Conservation (phyloP, 2,329 filamentous ascomycete genomes). For the Talaromyces sp. region DNA sequence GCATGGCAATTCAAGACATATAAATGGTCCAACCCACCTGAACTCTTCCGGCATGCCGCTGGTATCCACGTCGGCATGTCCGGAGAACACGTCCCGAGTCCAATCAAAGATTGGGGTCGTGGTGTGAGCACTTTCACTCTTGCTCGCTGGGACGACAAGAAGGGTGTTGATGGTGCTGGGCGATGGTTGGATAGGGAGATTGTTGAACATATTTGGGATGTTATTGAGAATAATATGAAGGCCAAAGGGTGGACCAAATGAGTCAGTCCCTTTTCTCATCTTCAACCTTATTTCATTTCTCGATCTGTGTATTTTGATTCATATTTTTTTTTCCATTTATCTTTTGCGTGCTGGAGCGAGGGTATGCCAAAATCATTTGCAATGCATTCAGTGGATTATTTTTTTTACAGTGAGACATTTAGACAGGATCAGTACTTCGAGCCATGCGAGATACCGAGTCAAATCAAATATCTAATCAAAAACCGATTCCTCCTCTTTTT, state of each 20-base stretch:
- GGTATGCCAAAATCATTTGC: slow-evolving; percentile 11
- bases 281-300: background rate
- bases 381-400: slow-evolving; percentile 3
- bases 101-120: slow-evolving; percentile 77
- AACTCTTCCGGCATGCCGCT: slow-evolving; percentile 82
- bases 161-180: slow-evolving; percentile 30
- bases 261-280: slow-evolving; percentile 17
- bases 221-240: slow-evolving; percentile 83
- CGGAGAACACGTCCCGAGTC: slow-evolving; percentile 71
- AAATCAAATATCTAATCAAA: background rate
- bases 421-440: background rate
- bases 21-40: slow-evolving; percentile 84
- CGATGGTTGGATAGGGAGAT: slow-evolving; percentile 87
- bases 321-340: background rate
- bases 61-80: slow-evolving; percentile 90
- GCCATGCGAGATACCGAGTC: background rate
- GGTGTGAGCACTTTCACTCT: slow-evolving; percentile 72
- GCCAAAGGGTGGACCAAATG: slow-evolving; percentile 64
- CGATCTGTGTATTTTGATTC: background rate
- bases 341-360: slow-evolving; percentile 13
- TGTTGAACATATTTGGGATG: slow-evolving; percentile 86
- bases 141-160: slow-evolving; percentile 69
- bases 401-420: background rate
- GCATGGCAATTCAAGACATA: slow-evolving; percentile 98
- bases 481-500: background rate